phyloP scores from a whole-genome alignment of 306 rosid species.

The Fagus crenata region DNA sequence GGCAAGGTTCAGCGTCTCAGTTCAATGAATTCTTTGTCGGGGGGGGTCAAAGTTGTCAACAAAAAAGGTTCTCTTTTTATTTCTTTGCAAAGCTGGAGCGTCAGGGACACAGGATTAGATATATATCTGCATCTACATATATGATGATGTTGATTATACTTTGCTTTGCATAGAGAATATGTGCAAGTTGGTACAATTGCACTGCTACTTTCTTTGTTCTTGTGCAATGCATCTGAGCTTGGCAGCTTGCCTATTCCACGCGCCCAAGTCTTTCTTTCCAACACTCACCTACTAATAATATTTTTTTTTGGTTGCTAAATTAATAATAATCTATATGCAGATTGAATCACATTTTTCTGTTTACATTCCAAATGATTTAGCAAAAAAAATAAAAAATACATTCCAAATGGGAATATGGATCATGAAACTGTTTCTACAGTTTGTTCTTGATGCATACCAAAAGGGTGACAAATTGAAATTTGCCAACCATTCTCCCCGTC shows the following conservation, averaged over 20 bases:
- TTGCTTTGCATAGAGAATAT: background rate
- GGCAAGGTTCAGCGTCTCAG: constrained; percentile 17
- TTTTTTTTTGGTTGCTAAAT: too few relatives aligned
- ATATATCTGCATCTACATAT: too few relatives aligned
- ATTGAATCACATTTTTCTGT: background rate
- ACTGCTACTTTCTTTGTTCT: constrained; percentile 1
- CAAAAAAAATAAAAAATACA: background rate
- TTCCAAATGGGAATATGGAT: constrained; percentile 3
- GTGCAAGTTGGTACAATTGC: background rate
- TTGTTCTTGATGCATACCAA: constrained; percentile 94
- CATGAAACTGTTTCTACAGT: constrained; percentile 50
- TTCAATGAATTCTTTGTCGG: constrained; percentile 29
- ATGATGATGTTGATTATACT: background rate
- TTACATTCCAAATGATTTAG: too few relatives aligned
- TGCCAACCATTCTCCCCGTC: constrained; percentile 96
- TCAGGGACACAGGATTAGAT: constrained; percentile 20
- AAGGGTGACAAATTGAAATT: constrained; percentile 97
- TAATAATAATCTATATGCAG: too few relatives aligned
- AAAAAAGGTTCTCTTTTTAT: background rate
- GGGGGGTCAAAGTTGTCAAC: background rate
- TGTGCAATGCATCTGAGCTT: background rate
- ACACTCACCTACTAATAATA: background rate
- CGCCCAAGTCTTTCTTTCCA: background rate
- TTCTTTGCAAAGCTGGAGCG: constrained; percentile 21
- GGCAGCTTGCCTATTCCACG: background rate